Evolutionary conservation across 805 yeast species (phyloP).

Genomic region (Yamadazyma phyllophila): DNA sequence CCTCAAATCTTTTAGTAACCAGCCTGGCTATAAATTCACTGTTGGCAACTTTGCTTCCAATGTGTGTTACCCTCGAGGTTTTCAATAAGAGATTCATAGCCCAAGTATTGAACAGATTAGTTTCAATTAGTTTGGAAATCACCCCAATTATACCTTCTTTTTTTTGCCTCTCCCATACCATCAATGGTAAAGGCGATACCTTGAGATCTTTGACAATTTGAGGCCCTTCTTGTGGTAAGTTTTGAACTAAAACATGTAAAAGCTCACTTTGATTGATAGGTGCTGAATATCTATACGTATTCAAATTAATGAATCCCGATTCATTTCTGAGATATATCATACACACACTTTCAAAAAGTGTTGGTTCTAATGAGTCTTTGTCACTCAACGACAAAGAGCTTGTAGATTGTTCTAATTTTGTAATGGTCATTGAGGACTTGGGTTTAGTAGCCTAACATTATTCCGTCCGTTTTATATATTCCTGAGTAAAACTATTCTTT

Average conservation of each 20-base stretch:
- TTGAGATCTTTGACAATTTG: neutral
- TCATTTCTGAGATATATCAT: conserved; percentile 12
- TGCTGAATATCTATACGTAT: conserved; percentile 5
- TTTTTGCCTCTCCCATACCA: conserved; percentile 21
- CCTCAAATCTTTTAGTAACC: conserved; percentile 44
- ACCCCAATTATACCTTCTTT: conserved; percentile 24
- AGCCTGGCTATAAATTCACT: conserved; percentile 9
- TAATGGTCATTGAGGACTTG: conserved; percentile 1
- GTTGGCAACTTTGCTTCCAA: conserved; percentile 4
- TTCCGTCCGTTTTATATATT: neutral
- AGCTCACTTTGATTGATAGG: neutral
- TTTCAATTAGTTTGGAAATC: conserved; percentile 24
- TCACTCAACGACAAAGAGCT: conserved; percentile 9
- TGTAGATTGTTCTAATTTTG: conserved; percentile 5
- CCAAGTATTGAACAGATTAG: conserved; percentile 31
- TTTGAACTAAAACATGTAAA: neutral
- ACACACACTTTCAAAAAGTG: conserved; percentile 12
- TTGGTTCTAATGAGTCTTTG: neutral
- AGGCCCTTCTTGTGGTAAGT: too few species aligned
- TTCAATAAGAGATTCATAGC: conserved; percentile 26
- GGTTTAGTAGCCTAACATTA: neutral
- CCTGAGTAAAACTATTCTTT: neutral
- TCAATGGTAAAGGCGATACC: conserved; percentile 1
- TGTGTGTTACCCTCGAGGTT: conserved; percentile 19
- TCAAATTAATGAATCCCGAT: conserved; percentile 1